Evolutionary conservation across 371 early-diverging fungal genomes (phyloP).

Genomic region (Mucor mucedo): DNA sequence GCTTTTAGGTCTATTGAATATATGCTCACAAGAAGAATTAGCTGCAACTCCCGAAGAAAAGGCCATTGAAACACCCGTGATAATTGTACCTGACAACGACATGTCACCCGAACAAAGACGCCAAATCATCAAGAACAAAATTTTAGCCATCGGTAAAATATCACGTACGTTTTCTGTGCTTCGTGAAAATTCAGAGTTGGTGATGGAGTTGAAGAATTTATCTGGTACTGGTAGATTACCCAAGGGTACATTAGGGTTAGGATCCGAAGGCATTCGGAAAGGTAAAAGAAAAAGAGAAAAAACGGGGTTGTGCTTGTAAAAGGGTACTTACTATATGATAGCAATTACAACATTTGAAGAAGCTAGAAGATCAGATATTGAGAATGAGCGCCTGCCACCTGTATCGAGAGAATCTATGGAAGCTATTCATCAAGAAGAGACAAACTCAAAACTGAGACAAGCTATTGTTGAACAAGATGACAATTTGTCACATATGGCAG

Average conservation of each 20-base stretch:
- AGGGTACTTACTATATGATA: slow-evolving; percentile 12
- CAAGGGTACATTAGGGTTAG: slow-evolving; percentile 83
- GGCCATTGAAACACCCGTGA: slow-evolving; percentile 31
- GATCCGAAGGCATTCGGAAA: slow-evolving; percentile 87
- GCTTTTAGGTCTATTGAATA: slow-evolving; percentile 91
- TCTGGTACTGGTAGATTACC: slow-evolving; percentile 84
- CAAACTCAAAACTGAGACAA: slow-evolving; percentile 43
- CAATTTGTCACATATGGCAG: slow-evolving; percentile 19
- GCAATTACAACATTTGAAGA: slow-evolving; percentile 93
- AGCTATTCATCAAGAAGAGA: slow-evolving; percentile 49
- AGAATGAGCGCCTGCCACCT: slow-evolving; percentile 94
- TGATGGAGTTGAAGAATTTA: slow-evolving; percentile 89
- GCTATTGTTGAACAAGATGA: slow-evolving; percentile 16
- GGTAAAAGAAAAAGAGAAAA: slow-evolving; percentile 41
- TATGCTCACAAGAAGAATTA: slow-evolving; percentile 85
- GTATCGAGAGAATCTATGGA: slow-evolving; percentile 50
- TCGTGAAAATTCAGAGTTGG: slow-evolving; percentile 87
- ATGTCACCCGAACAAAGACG: slow-evolving; percentile 60
- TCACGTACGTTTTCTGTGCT: slow-evolving; percentile 87
- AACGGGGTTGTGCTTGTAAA: not conserved
- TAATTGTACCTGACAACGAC: slow-evolving; percentile 8
- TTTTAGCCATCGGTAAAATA: slow-evolving; percentile 91
- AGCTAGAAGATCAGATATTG: slow-evolving; percentile 84
- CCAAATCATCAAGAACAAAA: slow-evolving; percentile 85
- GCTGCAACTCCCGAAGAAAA: slow-evolving; percentile 37